Evolutionary conservation across 2,329 filamentous ascomycete genomes (phyloP).

Genomic region (Diplodia scrobiculata): DNA sequence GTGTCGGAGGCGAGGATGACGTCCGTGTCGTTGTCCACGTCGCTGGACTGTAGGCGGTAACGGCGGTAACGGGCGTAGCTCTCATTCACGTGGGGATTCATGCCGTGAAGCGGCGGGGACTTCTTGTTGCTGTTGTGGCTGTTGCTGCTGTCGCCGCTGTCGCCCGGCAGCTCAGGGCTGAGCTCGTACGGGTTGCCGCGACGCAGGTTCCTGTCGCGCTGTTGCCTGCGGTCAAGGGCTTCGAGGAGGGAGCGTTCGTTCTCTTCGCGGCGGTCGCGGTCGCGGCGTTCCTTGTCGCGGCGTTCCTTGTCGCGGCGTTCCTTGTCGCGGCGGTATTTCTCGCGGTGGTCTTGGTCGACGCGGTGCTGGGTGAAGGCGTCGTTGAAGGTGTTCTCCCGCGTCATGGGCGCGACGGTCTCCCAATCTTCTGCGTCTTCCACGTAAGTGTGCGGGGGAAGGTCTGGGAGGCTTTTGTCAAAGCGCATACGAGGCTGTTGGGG

Average conservation of each 20-base stretch:
- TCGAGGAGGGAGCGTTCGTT: not conserved
- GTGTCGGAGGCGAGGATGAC: slow-evolving; percentile 15
- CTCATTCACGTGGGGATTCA: slow-evolving; percentile 10
- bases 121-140: slow-evolving; percentile 42
- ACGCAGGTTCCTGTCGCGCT: not conserved
- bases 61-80: slow-evolving; percentile 1
- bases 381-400: slow-evolving; percentile 31
- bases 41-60: not conserved
- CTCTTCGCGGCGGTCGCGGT: slow-evolving; percentile 50
- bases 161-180: not conserved
- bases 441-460: not conserved
- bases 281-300: slow-evolving; percentile 56
- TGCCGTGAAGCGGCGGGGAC: slow-evolving; percentile 22
- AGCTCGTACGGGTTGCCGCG: not conserved
- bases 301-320: slow-evolving; percentile 52
- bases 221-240: not conserved
- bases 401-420: not conserved
- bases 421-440: not conserved
- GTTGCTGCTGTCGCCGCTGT: slow-evolving; percentile 35
- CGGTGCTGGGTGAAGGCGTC: slow-evolving; percentile 42
- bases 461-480: slow-evolving; percentile 2
- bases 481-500: not conserved
- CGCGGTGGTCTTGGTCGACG: slow-evolving; percentile 44
- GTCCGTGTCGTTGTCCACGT: slow-evolving; percentile 12
- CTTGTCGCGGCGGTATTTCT: slow-evolving; percentile 48